Conservation (phyloP, 345 rosid genomes). For the Cardiospermum halicacabum region DNA sequence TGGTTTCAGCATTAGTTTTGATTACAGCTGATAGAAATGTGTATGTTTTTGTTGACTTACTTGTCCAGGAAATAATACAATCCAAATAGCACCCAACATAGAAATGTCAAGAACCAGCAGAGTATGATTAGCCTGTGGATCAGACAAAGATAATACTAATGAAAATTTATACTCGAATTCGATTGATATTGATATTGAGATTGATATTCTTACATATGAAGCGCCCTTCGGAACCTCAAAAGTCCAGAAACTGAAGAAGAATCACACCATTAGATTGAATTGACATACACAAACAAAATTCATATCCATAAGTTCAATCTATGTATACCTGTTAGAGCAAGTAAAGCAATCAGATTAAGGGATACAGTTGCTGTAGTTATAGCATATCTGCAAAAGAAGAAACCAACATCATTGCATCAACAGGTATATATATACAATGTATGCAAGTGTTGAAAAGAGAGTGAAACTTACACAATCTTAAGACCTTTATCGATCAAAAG, state of each 20-base stretch:
- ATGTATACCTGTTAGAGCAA: constrained; percentile 47
- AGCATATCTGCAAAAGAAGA: constrained; percentile 41
- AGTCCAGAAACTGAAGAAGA: constrained; percentile 44
- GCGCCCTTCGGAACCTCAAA: constrained; percentile 31
- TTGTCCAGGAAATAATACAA: constrained; percentile 46
- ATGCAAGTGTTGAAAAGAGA: neutral
- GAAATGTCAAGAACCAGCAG: constrained; percentile 57
- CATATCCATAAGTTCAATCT: too few relatives aligned
- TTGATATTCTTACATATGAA: constrained; percentile 41
- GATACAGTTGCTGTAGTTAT: constrained; percentile 39
- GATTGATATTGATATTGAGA: too few relatives aligned
- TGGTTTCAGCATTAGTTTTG: neutral
- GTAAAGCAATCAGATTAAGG: constrained; percentile 38
- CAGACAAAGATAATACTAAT: neutral
- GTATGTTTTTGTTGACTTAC: constrained; percentile 31
- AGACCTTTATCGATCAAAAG: constrained; percentile 45
- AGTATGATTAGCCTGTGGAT: constrained; percentile 47
- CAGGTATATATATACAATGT: neutral
- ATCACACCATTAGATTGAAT: constrained; percentile 3
- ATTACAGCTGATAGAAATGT: neutral
- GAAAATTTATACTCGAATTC: neutral
- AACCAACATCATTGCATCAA: neutral
- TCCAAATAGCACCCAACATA: constrained; percentile 64
- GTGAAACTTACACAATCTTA: constrained; percentile 38
- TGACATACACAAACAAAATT: neutral